Conservation (phyloP, 305 asterid species). For the Solanum hybrid region DNA sequence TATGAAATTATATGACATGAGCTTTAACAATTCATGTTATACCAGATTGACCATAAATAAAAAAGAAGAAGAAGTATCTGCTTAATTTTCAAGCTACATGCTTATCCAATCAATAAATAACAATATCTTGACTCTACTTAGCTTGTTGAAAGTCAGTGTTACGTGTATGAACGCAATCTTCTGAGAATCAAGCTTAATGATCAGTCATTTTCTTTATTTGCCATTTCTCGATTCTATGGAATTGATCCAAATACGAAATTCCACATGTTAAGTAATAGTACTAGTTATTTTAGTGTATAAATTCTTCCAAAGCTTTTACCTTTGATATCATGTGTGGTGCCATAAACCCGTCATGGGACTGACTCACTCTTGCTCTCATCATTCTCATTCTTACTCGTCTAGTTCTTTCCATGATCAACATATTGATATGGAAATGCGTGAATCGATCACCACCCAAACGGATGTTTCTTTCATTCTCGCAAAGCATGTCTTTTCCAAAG, state of each 20-base stretch:
- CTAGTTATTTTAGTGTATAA: not conserved
- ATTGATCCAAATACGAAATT: not conserved
- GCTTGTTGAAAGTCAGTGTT: not conserved
- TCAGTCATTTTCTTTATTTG: not conserved
- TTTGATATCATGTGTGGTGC: not conserved
- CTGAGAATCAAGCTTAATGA: not conserved
- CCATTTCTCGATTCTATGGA: not conserved
- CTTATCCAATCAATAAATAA: not conserved
- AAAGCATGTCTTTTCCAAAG: not conserved
- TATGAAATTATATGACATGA: not conserved
- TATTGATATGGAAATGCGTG: slow-evolving; percentile 24
- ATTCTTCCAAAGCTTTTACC: not conserved
- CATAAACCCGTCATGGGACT: not conserved
- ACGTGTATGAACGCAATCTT: not conserved
- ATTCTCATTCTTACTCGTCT: not conserved
- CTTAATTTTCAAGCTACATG: not conserved
- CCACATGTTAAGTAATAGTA: not conserved
- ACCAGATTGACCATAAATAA: not conserved
- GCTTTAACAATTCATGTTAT: not conserved
- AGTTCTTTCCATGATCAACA: not conserved
- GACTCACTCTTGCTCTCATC: not conserved
- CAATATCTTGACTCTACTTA: not conserved
- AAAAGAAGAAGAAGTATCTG: not conserved
- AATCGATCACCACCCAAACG: slow-evolving; percentile 34
- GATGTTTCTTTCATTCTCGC: slow-evolving; percentile 37